Evolutionary conservation across 1,284 basidiomycete species (phyloP), one percentile per base, ranked within the genome.

Genomic region (Clitocybe nebularis): DNA sequence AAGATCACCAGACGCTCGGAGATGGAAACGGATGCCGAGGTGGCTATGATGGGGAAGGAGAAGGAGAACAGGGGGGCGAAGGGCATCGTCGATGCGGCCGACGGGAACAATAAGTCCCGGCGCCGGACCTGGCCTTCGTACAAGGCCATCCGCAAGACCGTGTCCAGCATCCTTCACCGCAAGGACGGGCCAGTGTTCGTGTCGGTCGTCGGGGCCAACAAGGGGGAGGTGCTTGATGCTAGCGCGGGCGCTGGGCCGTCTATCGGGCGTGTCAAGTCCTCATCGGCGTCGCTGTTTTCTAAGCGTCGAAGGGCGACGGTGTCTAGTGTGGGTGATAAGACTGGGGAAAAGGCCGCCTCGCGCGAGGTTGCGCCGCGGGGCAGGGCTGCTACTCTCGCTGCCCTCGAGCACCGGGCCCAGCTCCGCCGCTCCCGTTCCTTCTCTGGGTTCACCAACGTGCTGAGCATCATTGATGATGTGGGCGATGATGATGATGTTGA

Each of bases 371-470:
- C 42, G 13, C 34, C 20, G 11, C 22, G 36, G 6, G 19, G 4
- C n/a, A 23, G 14, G 20, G 16, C 16, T n/a, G 4, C 29, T 4
- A 11, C n/a, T 35, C 5, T 2, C 16, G 16, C 19, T 14, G 6
- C 20, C 4, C 10, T 37, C 4, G 29, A 26, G 16, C n/a, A 26
- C 21, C 36, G 30, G 13, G 19, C 36, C 14, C 26, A 39, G 5
- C 33, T 49, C 6, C 44, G 48, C 16, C 48, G 45, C n/a, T 49
- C 48, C 6, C 41, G 44, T 6, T 49, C 48, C 10, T 49, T 49
- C 28, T 45, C 44, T 1, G 48, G 48, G 2, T 46, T 46, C 39
- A 49, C 48, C 3, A 44, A 38, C 9, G 42, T 46, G 14, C 41
- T 49, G 2, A 29, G 22, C 19, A 41, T 28, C 3, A 49, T 49